A percentile compares a stretch with the other conserved stretches of the same genome.
Conservation (phyloP, 768 basidiomycete species). For the Phlebiopsis flavidoalba region DNA sequence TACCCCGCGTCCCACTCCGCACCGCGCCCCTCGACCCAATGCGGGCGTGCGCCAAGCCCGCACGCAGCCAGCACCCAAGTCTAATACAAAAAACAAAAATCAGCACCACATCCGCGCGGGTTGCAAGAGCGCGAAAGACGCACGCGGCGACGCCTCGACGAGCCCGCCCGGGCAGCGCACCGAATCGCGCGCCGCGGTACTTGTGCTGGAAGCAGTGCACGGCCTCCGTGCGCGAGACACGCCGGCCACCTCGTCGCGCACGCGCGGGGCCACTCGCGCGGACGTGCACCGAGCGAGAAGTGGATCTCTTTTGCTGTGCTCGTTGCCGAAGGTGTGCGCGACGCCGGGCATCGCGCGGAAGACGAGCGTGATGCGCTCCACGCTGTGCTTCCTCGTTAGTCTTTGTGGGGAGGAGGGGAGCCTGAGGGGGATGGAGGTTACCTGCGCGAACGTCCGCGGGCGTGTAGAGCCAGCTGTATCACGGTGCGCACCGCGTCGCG, state of each 20-base stretch:
- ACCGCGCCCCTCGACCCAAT: slow-evolving; percentile 50
- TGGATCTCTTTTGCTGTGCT: slow-evolving; percentile 58
- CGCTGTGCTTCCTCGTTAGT: slow-evolving; percentile 29
- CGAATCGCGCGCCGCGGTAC: slow-evolving; percentile 31
- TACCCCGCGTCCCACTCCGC: slow-evolving; percentile 75
- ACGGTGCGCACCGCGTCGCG: slow-evolving; percentile 35
- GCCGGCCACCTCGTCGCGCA: slow-evolving; percentile 57
- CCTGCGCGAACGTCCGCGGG: slow-evolving; percentile 38
- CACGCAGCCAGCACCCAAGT: slow-evolving; percentile 67
- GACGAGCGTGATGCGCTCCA: slow-evolving; percentile 50
- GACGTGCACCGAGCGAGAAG: slow-evolving; percentile 69
- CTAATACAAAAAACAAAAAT: too few species aligned
- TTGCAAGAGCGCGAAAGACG: slow-evolving; percentile 10
- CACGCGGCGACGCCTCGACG: slow-evolving; percentile 76
- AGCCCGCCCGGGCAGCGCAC: slow-evolving; percentile 63
- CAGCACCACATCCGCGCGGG: neutral
- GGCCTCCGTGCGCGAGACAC: slow-evolving; percentile 71
- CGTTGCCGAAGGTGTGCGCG: slow-evolving; percentile 58
- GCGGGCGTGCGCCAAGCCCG: slow-evolving; percentile 56
- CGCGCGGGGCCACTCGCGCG: slow-evolving; percentile 36
- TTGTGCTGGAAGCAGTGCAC: slow-evolving; percentile 79
- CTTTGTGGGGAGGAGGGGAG: neutral
- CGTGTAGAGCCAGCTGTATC: slow-evolving; percentile 38
- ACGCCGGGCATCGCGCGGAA: slow-evolving; percentile 58
- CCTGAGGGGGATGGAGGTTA: slow-evolving; percentile 25